phyloP scores from a whole-genome alignment of 129 eudicot genomes.

The Deinandra increscens region DNA sequence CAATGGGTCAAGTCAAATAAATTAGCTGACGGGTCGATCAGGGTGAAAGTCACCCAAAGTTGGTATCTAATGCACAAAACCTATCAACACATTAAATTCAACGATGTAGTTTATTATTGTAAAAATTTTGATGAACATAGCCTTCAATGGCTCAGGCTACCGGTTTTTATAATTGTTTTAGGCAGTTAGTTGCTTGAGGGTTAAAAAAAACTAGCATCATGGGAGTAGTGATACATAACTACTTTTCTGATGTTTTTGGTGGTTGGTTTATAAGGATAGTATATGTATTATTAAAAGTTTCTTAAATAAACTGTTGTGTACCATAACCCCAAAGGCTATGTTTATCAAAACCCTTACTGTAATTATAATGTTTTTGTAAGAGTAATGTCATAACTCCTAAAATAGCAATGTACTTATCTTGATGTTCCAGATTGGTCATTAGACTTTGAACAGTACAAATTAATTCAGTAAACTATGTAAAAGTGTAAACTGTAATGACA shows the following conservation, averaged over 20 bases:
- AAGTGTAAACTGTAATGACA: not conserved
- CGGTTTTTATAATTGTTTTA: too few relatives aligned
- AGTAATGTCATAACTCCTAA: not conserved
- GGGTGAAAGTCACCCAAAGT: not conserved
- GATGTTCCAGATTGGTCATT: not conserved
- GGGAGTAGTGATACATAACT: too few relatives aligned
- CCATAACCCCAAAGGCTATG: too few relatives aligned
- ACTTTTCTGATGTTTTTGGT: too few relatives aligned
- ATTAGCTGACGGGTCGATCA: not conserved
- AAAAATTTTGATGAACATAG: too few relatives aligned
- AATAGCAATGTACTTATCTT: not conserved
- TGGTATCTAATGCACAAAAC: not conserved
- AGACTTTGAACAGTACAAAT: not conserved
- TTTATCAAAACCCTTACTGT: not conserved
- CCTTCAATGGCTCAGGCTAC: too few relatives aligned
- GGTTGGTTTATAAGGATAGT: too few relatives aligned
- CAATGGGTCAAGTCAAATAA: not conserved
- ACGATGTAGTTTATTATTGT: not conserved
- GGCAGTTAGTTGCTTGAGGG: too few relatives aligned
- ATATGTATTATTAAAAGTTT: too few relatives aligned
- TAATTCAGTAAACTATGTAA: not conserved
- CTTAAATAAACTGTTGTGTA: too few relatives aligned
- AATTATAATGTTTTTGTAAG: not conserved
- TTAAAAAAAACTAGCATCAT: too few relatives aligned
- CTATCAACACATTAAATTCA: not conserved